Evolutionary conservation across 2,329 filamentous ascomycete species (phyloP).

Genomic region (Cercospora sp.): DNA sequence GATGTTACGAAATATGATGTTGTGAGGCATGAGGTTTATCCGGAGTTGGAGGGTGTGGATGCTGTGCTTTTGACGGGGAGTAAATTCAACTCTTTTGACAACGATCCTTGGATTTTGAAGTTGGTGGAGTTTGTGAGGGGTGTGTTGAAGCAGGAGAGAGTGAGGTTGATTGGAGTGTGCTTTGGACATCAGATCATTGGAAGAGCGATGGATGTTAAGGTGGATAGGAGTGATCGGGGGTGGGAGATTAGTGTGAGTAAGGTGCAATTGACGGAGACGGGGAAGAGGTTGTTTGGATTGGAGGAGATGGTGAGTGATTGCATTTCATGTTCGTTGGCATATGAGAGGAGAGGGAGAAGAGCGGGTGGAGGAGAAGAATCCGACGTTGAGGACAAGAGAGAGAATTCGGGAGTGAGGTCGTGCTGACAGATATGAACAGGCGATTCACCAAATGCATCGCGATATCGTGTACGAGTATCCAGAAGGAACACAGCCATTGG

Average conservation of each 20-base stretch:
- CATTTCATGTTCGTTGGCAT: too few relatives aligned
- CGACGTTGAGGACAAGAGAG: background rate
- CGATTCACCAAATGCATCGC: conserved; percentile 82
- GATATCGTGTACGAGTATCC: conserved; percentile 71
- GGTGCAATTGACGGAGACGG: conserved; percentile 66
- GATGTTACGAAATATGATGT: conserved; percentile 69
- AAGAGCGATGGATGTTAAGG: conserved; percentile 66
- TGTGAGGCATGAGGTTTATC: conserved; percentile 68
- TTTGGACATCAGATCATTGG: conserved; percentile 87
- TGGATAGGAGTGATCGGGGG: conserved; percentile 65
- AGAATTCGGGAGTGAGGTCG: background rate
- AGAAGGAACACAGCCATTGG: conserved; percentile 61
- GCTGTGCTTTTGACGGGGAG: conserved; percentile 76
- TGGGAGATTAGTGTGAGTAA: conserved; percentile 81
- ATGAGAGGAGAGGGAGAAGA: background rate
- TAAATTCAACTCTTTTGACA: conserved; percentile 69
- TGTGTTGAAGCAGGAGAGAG: conserved; percentile 59
- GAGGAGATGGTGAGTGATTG: conserved; percentile 57
- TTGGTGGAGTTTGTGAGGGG: conserved; percentile 67
- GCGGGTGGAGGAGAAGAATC: too few relatives aligned
- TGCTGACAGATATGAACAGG: conserved; percentile 44
- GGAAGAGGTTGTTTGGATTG: conserved; percentile 69
- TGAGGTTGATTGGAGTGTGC: conserved; percentile 77
- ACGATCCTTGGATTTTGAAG: conserved; percentile 72
- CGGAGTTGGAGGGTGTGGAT: conserved; percentile 71